Percentiles rank a stretch among this genome's conserved stretches.
Evolutionary conservation across 169 alveolate genomes (phyloP).

Genomic region (Perkinsus olseni): DNA sequence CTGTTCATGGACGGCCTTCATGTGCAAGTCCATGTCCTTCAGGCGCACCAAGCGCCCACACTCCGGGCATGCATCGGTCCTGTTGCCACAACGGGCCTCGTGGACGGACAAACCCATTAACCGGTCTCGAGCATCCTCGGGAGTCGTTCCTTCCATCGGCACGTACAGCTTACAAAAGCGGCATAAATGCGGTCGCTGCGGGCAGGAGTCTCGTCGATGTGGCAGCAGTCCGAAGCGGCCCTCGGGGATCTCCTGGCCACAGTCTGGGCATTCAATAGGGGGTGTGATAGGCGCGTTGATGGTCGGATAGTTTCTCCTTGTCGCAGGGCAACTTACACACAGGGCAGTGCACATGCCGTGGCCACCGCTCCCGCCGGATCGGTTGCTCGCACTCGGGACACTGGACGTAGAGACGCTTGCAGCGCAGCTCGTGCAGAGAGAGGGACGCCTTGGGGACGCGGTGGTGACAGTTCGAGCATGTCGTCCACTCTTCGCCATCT

Average conservation of each 20-base stretch:
- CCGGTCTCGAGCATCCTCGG: not conserved
- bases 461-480: not conserved
- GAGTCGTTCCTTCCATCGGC: not conserved
- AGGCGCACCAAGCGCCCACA: not conserved
- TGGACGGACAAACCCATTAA: not conserved
- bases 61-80: not conserved
- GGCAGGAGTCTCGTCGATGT: not conserved
- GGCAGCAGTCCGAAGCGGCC: not conserved
- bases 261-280: not conserved
- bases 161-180: not conserved
- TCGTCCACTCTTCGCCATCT: not conserved
- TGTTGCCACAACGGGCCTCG: not conserved
- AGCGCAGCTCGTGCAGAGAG: not conserved
- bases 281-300: not conserved
- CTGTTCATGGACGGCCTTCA: not conserved
- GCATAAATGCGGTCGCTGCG: not conserved
- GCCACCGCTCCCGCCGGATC: not conserved
- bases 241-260: not conserved
- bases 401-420: not conserved
- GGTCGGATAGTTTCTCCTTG: not conserved
- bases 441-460: not conserved
- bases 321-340: not conserved
- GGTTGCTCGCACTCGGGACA: not conserved
- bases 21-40: not conserved
- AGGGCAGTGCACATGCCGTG: not conserved